Evolutionary conservation across 805 yeast genomes (phyloP), one percentile per base, ranked within the genome.

Genomic region (Nakazawaea ambrosiae): DNA sequence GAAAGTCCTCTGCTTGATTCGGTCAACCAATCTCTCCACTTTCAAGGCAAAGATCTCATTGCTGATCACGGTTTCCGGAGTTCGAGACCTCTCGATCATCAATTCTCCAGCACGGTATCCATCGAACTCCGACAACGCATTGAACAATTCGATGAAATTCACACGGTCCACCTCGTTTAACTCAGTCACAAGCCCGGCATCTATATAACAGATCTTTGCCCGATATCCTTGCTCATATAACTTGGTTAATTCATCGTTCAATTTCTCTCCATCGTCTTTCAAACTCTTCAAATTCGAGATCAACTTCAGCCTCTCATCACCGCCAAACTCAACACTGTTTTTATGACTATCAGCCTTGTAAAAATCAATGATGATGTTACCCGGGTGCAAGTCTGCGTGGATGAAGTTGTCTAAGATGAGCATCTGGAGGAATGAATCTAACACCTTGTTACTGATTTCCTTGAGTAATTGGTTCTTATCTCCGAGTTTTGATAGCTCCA

Each of bases 351-450:
- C 24, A 16, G 12, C n/a, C 7, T 30, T 18, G 19, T 30, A 30
- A 20, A 30, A 78, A 33, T 86, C 62, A 7, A 86, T 73, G 66
- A 88, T 75, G 52, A 92, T 85, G 56, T 92, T 92, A 3, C 99
- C 99, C 0, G 98, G 97, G 49, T 92, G 99, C 42, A 92, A 66
- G 61, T 92, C 99, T 0, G 97, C 90, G 57, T 92, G 99, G 31
- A 89, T 86, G 57, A 92, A 92, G 56, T 92, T 89, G 61, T 92
- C 95, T 37, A 90, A 60, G 36, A 92, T 81, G 44, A 92, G 66
- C 99, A 92, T 92, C 50, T 88, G 83, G 45, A 92, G 65, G 49
- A 92, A 92, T 4, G 97, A 84, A 55, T 92, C 95, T 18, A 92
- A 74, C 7, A 95, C 84, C 44, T 82, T 81, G 50, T 84, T 88